phyloP scores from a whole-genome alignment of 1,139 yeast genomes.

The Pichia cactophila region DNA sequence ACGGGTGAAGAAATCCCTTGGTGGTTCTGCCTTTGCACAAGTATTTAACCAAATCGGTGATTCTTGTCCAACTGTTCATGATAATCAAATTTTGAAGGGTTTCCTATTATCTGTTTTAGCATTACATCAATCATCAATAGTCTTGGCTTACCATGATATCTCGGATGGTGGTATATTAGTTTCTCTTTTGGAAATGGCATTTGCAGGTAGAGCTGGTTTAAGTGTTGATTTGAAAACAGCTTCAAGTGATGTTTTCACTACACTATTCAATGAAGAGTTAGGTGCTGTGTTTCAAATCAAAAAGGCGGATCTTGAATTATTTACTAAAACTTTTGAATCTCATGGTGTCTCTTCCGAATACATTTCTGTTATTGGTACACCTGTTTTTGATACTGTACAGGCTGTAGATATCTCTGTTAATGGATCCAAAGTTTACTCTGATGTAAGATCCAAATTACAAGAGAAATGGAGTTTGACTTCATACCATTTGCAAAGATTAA shows the following conservation, averaged over 20 bases:
- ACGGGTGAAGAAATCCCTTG: slow-evolving; percentile 52
- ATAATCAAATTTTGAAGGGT: slow-evolving; percentile 51
- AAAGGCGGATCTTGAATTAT: slow-evolving; percentile 43
- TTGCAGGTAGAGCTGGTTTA: slow-evolving; percentile 88
- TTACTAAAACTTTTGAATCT: slow-evolving; percentile 45
- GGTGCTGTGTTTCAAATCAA: slow-evolving; percentile 94
- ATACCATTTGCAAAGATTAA: slow-evolving; percentile 77
- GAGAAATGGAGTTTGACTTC: slow-evolving; percentile 86
- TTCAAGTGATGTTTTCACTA: slow-evolving; percentile 36
- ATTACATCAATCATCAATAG: slow-evolving; percentile 61
- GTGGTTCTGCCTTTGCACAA: slow-evolving; percentile 94
- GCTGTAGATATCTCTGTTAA: slow-evolving; percentile 41
- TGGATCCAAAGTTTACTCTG: slow-evolving; percentile 39
- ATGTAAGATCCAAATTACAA: slow-evolving; percentile 67
- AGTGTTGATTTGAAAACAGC: slow-evolving; percentile 31
- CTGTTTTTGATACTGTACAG: slow-evolving; percentile 48
- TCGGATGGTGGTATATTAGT: slow-evolving; percentile 95
- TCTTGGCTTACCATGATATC: slow-evolving; percentile 89
- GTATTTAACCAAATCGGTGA: slow-evolving; percentile 84
- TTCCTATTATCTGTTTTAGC: slow-evolving; percentile 63
- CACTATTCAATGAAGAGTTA: slow-evolving; percentile 83
- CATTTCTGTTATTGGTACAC: slow-evolving; percentile 61
- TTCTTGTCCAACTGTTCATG: slow-evolving; percentile 76
- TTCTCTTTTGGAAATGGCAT: slow-evolving; percentile 90
- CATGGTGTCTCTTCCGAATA: slow-evolving; percentile 52